Conservation (phyloP, 768 basidiomycete genomes). For the Amanita polypyramis region DNA sequence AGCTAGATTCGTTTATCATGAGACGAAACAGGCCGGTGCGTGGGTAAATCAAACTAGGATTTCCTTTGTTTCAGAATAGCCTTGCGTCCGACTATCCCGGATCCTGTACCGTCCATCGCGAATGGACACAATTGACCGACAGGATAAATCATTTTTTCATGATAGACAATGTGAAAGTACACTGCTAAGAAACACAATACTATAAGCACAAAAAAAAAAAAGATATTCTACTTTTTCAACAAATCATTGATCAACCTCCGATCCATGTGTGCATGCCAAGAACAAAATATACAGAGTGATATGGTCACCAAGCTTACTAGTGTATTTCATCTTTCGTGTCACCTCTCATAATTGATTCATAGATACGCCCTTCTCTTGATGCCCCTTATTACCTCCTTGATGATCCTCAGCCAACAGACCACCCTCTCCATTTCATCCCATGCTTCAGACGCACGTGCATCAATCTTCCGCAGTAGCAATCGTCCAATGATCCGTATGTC, state of each 20-base stretch:
- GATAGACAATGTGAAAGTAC: neutral
- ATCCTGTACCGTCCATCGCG: too few relatives aligned
- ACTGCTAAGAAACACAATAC: neutral
- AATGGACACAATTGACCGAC: too few relatives aligned
- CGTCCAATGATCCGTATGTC: slow-evolving; percentile 53
- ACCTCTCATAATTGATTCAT: slow-evolving; percentile 22
- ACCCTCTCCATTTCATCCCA: slow-evolving; percentile 56
- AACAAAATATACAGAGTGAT: neutral
- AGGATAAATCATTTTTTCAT: neutral
- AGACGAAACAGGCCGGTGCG: too few relatives aligned
- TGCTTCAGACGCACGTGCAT: slow-evolving; percentile 39
- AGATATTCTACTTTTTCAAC: neutral
- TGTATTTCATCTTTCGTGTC: too few relatives aligned
- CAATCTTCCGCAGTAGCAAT: slow-evolving; percentile 56
- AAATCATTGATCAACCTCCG: neutral
- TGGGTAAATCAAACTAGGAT: too few relatives aligned
- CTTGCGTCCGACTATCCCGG: too few relatives aligned
- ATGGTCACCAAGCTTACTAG: neutral
- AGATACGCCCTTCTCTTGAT: slow-evolving; percentile 40
- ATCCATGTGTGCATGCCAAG: neutral
- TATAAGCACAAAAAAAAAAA: neutral
- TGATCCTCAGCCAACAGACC: slow-evolving; percentile 48
- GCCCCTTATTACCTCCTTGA: slow-evolving; percentile 52
- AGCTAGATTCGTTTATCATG: too few relatives aligned
- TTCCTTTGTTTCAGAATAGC: too few relatives aligned